Conservation (phyloP, 1,284 basidiomycete species). For the Rhodotorula sp. region DNA sequence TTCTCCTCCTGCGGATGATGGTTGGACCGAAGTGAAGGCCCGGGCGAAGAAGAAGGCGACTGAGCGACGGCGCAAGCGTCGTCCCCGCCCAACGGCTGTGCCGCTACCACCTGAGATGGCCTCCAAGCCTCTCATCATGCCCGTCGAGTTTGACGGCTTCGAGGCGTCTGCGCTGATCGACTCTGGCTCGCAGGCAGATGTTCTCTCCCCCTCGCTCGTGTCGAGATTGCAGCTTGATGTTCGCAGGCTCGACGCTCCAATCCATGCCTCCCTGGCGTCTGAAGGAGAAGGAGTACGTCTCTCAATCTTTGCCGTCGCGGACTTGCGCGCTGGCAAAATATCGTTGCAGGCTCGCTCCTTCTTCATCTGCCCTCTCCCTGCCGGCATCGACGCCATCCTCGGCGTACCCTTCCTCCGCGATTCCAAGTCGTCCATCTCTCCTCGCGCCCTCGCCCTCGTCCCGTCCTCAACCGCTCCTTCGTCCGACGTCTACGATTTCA, state of each 20-base stretch:
- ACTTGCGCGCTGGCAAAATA: not conserved
- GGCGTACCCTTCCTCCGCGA: no score
- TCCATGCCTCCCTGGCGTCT: constrained; percentile 6
- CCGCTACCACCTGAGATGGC: no score
- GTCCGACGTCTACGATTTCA: constrained; percentile 3
- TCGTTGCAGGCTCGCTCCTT: not conserved
- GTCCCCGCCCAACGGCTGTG: no score
- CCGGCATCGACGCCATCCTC: not conserved
- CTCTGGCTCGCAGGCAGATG: no score
- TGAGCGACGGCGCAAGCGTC: no score
- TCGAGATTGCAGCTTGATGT: not conserved
- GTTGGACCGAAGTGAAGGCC: no score
- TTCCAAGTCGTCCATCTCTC: not conserved
- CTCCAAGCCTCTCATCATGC: no score
- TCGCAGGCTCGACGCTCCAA: not conserved
- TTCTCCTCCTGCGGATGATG: no score
- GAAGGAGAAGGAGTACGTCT: not conserved
- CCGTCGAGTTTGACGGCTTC: no score
- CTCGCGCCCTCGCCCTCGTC: constrained; percentile 5
- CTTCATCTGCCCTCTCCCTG: constrained; percentile 6
- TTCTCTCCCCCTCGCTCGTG: no score
- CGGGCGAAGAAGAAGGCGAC: no score
- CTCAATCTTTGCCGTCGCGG: not conserved
- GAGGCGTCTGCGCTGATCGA: no score
- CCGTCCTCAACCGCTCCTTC: not conserved